Evolutionary conservation across 768 basidiomycete species (phyloP).

Genomic region (Pleurotus giganteus): DNA sequence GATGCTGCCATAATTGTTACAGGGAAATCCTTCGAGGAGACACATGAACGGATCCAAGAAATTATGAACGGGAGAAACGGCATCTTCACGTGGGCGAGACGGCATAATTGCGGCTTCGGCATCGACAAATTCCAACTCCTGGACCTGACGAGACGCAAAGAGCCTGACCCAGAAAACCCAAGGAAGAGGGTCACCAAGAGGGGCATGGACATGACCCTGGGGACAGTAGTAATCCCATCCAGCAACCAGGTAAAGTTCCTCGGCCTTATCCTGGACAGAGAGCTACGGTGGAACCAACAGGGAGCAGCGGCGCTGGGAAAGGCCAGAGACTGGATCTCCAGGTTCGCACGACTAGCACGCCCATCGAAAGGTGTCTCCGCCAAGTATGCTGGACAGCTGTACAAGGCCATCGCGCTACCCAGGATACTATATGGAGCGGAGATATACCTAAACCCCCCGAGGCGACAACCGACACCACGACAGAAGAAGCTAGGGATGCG

Average conservation of each 20-base stretch:
- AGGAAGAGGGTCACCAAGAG: neutral
- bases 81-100: slow-evolving; percentile 21
- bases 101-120: slow-evolving; percentile 22
- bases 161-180: slow-evolving; percentile 1
- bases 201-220: slow-evolving; percentile 8
- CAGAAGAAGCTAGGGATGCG: neutral
- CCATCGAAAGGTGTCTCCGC: neutral
- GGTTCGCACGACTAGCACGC: neutral
- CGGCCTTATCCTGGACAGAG: slow-evolving; percentile 26
- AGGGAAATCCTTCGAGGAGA: slow-evolving; percentile 11
- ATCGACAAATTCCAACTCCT: slow-evolving; percentile 20
- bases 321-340: neutral
- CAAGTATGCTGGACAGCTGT: slow-evolving; percentile 7
- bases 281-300: slow-evolving; percentile 22
- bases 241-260: slow-evolving; percentile 21
- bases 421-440: slow-evolving; percentile 21
- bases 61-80: slow-evolving; percentile 20
- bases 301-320: slow-evolving; percentile 6
- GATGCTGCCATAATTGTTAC: slow-evolving; percentile 16
- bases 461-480: neutral
- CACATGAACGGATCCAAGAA: slow-evolving; percentile 13
- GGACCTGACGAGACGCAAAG: neutral
- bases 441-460: slow-evolving; percentile 12
- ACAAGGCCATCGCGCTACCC: slow-evolving; percentile 16
- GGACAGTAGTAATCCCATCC: slow-evolving; percentile 16